These are phyloP conservation scores for Monosporascus sp. DNA, from an alignment of 2,329 filamentous ascomycete genomes.

Conservation along the genomic window DNA sequence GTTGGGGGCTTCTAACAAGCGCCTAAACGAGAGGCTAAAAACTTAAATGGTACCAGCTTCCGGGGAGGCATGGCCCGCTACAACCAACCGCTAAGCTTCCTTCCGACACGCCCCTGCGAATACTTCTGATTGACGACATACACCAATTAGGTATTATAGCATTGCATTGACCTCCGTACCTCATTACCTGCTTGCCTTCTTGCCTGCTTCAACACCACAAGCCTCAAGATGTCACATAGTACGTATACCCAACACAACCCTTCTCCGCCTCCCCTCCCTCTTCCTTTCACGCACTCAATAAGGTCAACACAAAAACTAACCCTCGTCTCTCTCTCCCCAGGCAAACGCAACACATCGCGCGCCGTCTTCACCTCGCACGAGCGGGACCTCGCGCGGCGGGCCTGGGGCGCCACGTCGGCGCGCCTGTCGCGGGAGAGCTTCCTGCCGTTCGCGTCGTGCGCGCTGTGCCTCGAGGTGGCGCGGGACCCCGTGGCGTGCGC, in stretches of 20 bases:
- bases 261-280: not conserved
- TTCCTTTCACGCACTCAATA: not conserved
- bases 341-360: constrained; percentile 85
- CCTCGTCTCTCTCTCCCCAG: constrained; percentile 29
- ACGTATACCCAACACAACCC: not conserved
- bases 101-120: too few species aligned
- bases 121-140: too few species aligned
- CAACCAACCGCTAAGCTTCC: too few species aligned
- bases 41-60: too few species aligned
- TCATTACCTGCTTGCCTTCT: not conserved
- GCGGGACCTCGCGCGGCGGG: constrained; percentile 71
- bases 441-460: constrained; percentile 83
- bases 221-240: not conserved
- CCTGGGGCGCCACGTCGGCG: constrained; percentile 79
- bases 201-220: not conserved
- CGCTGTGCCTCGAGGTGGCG: constrained; percentile 77
- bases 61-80: too few species aligned
- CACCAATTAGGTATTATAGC: too few species aligned
- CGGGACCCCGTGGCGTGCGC: constrained; percentile 75
- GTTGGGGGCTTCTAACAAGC: too few species aligned
- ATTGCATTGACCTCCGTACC: too few species aligned
- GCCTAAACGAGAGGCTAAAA: too few species aligned
- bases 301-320: constrained; percentile 42
- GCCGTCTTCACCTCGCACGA: constrained; percentile 94
- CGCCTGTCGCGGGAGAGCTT: constrained; percentile 86